Base-by-base conservation (phyloP, 2,329 filamentous ascomycete species). In the Microsporum canis region DNA sequence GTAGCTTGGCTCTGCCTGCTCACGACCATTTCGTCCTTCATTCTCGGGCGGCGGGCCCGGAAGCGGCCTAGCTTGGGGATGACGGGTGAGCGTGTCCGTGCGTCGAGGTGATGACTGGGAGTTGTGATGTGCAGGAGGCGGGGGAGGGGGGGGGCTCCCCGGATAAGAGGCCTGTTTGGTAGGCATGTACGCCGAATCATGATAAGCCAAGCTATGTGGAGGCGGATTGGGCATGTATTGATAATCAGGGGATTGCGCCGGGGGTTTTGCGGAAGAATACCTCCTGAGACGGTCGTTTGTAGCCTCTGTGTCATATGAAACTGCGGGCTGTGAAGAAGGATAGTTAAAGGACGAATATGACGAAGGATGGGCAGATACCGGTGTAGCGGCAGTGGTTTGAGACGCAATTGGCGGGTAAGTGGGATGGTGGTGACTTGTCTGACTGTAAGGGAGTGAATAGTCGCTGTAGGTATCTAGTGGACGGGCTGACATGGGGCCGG, bases 51-150 rank as follows among this genome's bases (percentile, higher is more conserved):
- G 82, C 7, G 80, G 79, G 0, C 81, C 81, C 1, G 83, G 84
- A n/a, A 85, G 74, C 38, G 84, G 83, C 29, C 84, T 76, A 6
- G 80, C 71, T 56, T 82, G 79, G 5, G 80, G 82, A 69, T 85
- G 82, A 60, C 82, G 78, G 27, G 77, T 79, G 5, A 80, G 67
- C 0, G 82, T 82, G 64, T 80, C 77, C 1, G 76, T 78, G 64
- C 80, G 75, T 60, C 79, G 76, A 14, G 79, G 79, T 0, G 77
- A 78, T 63, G 80, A 73, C 31, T 76, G 76, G 1, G 78, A 76
- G 33, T 73, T 74, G n/a, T 80, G 79, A 41, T 80, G 78, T 49
- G 77, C 76, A 8, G 81, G 78, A 3, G 82, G 80, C 1, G 73
- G 72, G 66, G 78, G 67, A 17, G 51, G 51, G 66, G 78, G 62